These are phyloP conservation scores for Simplicillium sp. DNA, from an alignment of 2,329 filamentous ascomycete species.

Conservation along the genomic window DNA sequence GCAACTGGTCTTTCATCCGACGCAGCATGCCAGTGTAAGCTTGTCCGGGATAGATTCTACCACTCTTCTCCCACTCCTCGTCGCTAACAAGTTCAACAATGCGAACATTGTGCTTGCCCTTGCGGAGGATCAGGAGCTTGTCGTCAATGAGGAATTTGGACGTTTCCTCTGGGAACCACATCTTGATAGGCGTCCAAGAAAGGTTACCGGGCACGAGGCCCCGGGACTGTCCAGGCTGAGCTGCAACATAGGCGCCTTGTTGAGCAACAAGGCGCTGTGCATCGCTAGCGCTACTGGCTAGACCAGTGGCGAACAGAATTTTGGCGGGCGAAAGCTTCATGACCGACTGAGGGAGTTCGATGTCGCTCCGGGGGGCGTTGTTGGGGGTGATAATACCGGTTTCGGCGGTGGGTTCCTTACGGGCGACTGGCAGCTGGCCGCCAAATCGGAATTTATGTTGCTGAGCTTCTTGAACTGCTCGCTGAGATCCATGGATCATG, in stretches of 20 bases:
- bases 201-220: slow-evolving; percentile 41
- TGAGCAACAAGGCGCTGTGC: slow-evolving; percentile 46
- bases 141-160: slow-evolving; percentile 51
- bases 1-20: slow-evolving; percentile 27
- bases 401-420: slow-evolving; percentile 18
- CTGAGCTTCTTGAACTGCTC: slow-evolving; percentile 52
- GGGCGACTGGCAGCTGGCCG: slow-evolving; percentile 17
- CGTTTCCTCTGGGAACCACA: slow-evolving; percentile 48
- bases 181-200: slow-evolving; percentile 51
- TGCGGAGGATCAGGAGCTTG: slow-evolving; percentile 49
- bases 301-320: slow-evolving; percentile 50
- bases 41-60: slow-evolving; percentile 43
- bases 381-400: slow-evolving; percentile 28
- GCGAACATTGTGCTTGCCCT: slow-evolving; percentile 54
- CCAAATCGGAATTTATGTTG: slow-evolving; percentile 43
- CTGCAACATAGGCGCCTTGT: slow-evolving; percentile 53
- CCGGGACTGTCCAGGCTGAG: slow-evolving; percentile 31
- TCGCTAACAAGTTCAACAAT: slow-evolving; percentile 51
- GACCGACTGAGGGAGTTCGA: slow-evolving; percentile 49
- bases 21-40: slow-evolving; percentile 38
- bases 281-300: slow-evolving; percentile 46
- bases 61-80: slow-evolving; percentile 39
- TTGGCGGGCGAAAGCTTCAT: slow-evolving; percentile 47
- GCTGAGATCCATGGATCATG: slow-evolving; percentile 62
- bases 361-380: slow-evolving; percentile 41